A percentile compares a stretch with the other conserved stretches of the same genome.
These are phyloP conservation scores for Phytophthora pluvialis DNA, from an alignment of 352 stramenopile genomes.

Conservation along the genomic window DNA sequence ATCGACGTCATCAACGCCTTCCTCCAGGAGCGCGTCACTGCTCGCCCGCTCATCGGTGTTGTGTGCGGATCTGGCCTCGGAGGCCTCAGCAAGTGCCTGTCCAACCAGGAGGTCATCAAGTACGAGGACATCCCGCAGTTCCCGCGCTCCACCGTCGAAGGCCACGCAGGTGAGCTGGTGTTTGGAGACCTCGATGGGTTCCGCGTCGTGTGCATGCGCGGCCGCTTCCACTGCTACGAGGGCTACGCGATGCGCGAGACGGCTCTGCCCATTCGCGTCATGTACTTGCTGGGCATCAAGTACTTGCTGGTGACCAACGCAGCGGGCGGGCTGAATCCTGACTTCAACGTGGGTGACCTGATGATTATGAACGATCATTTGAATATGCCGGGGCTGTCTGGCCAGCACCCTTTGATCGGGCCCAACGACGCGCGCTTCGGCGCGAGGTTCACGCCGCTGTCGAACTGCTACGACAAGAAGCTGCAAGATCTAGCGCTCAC, in stretches of 20 bases:
- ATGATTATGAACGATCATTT: constrained; percentile 98
- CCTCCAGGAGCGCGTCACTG: constrained; percentile 54
- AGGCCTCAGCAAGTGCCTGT: constrained; percentile 90
- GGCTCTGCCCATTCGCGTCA: constrained; percentile 94
- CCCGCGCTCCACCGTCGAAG: constrained; percentile 92
- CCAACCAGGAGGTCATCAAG: constrained; percentile 89
- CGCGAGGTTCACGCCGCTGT: constrained; percentile 95
- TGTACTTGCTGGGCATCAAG: constrained; percentile 95
- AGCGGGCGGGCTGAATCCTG: constrained; percentile 93
- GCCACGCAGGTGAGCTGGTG: constrained; percentile 96
- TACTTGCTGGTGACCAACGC: constrained; percentile 97
- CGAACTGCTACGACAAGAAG: constrained; percentile 93
- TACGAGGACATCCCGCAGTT: constrained; percentile 96
- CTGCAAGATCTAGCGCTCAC: constrained; percentile 84
- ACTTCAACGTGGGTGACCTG: constrained; percentile 96
- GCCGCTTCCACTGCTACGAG: constrained; percentile 98
- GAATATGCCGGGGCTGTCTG: constrained; percentile 93
- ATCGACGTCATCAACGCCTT: constrained; percentile 86
- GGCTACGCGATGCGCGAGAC: constrained; percentile 96
- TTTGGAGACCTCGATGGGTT: constrained; percentile 90
- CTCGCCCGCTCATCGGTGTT: constrained; percentile 77
- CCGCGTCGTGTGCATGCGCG: constrained; percentile 93
- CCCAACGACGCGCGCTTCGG: constrained; percentile 96
- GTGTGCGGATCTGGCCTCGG: constrained; percentile 96
- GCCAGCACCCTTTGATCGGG: constrained; percentile 95